Evolutionary conservation across 768 basidiomycete species (phyloP), one percentile per base, ranked within the genome.

Genomic region (Rhodotorula paludigena): DNA sequence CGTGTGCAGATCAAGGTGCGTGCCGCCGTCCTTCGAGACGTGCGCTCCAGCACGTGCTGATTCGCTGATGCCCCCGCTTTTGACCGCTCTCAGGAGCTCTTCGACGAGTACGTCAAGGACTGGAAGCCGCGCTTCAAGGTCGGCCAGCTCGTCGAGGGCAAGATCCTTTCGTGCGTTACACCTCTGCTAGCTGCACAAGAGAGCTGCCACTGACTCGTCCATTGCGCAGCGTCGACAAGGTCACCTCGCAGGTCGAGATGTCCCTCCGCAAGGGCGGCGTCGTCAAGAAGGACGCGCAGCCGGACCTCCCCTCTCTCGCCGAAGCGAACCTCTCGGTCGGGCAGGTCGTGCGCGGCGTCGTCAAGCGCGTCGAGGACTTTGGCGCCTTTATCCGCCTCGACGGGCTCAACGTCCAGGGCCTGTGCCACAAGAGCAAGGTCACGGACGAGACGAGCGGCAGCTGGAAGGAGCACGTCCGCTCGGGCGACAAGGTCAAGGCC

Each of bases 401-500:
- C n/a, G 87, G 84, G 25, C 87, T 90, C 0, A 89, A 87, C 75
- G 81, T 97, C 56, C 86, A 83, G 68, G 94, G 94, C 10, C 82
- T 99, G 18, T 99, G 94, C 77, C 94, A 98, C 78, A 92, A 92
- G 78, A 90, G 90, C 16, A 84, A 98, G 83, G 82, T 98, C 49
- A 89, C 92, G 14, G 94, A 97, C 75, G 90, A 89, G 8, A 90
- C 93, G 77, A 85, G 89, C 30, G 78, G 82, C 35, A 79, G 87
- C 45, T 92, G 91, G 15, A 82, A 96, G 45, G 85, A 83, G 53
- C 86, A 84, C 44, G 94, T 97, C 82, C 84, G 86, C 38, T 87
- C 88, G 77, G 92, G 91, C 10, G 92, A 98, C 78, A 83, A 82
- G 45, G 89, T 97, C 67, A 89, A 87, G 77, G 89, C 88, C 3